Evolutionary conservation across 169 alveolate genomes (phyloP).

Genomic region (Plasmodium inui): DNA sequence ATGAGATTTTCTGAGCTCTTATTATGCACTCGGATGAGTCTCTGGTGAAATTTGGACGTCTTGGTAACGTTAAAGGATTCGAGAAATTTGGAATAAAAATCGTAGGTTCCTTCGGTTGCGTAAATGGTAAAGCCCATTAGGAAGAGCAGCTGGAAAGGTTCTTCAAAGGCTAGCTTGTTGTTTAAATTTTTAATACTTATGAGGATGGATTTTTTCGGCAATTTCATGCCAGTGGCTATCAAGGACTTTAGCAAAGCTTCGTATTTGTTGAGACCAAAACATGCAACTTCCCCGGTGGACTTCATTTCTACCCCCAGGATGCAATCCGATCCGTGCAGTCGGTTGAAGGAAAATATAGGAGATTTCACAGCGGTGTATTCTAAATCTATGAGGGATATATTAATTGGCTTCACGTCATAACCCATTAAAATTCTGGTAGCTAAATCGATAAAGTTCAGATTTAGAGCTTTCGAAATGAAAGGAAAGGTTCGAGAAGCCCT

Average conservation of each 20-base stretch:
- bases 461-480: conserved; percentile 87
- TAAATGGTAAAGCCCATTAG: conserved; percentile 82
- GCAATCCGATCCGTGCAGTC: conserved; percentile 90
- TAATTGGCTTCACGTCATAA: conserved; percentile 87
- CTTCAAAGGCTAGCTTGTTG: conserved; percentile 80
- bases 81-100: conserved; percentile 69
- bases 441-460: conserved; percentile 88
- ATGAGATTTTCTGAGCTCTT: conserved; percentile 44
- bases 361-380: conserved; percentile 90
- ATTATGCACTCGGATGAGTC: conserved; percentile 76
- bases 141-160: conserved; percentile 77
- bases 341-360: conserved; percentile 90
- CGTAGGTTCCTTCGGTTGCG: conserved; percentile 86
- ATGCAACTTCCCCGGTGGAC: conserved; percentile 91
- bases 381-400: conserved; percentile 88
- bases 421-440: conserved; percentile 86
- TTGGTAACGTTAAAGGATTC: conserved; percentile 33
- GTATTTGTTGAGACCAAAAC: conserved; percentile 88
- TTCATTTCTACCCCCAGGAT: conserved; percentile 93
- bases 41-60: conserved; percentile 75
- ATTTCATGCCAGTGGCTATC: conserved; percentile 87
- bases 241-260: conserved; percentile 91
- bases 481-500: conserved; percentile 92
- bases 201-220: conserved; percentile 81
- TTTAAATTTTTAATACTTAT: conserved; percentile 80